A percentile compares a stretch with the other conserved stretches of the same genome.
Evolutionary conservation across 176 grass and related monocot genomes (phyloP).

Genomic region (Lolium perenne): DNA sequence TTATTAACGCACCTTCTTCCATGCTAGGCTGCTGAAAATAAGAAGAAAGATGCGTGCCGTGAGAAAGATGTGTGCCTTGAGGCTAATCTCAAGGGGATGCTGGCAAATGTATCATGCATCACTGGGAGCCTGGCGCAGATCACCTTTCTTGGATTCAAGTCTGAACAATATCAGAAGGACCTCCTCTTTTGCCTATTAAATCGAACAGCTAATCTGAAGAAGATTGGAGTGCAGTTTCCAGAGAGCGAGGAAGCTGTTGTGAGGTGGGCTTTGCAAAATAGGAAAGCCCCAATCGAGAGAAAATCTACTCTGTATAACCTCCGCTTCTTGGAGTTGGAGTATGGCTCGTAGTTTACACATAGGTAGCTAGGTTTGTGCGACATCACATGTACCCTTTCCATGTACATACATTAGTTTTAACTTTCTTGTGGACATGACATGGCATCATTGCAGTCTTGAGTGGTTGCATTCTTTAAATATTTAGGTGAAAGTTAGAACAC

Average conservation of each 20-base stretch:
- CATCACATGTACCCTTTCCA: not conserved
- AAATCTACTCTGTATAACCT: not conserved
- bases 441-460: not conserved
- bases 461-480: not conserved
- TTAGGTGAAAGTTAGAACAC: not conserved
- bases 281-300: not conserved
- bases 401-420: not conserved
- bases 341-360: not conserved
- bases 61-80: not conserved
- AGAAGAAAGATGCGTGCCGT: not conserved
- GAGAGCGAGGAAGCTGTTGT: conserved; percentile 5
- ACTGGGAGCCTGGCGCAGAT: conserved; percentile 35
- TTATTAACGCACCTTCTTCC: conserved; percentile 30
- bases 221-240: conserved; percentile 30
- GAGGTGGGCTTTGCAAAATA: conserved; percentile 23
- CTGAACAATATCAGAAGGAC: conserved; percentile 35
- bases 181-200: conserved; percentile 40
- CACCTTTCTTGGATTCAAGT: conserved; percentile 46
- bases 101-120: conserved; percentile 44
- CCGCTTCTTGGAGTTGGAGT: conserved; percentile 35
- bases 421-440: not conserved
- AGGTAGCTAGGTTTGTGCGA: not conserved
- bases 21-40: conserved; percentile 40
- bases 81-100: conserved; percentile 19
- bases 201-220: conserved; percentile 38